Base-by-base conservation (phyloP, 345 rosid genomes). In the Eucalyptus cloeziana region DNA sequence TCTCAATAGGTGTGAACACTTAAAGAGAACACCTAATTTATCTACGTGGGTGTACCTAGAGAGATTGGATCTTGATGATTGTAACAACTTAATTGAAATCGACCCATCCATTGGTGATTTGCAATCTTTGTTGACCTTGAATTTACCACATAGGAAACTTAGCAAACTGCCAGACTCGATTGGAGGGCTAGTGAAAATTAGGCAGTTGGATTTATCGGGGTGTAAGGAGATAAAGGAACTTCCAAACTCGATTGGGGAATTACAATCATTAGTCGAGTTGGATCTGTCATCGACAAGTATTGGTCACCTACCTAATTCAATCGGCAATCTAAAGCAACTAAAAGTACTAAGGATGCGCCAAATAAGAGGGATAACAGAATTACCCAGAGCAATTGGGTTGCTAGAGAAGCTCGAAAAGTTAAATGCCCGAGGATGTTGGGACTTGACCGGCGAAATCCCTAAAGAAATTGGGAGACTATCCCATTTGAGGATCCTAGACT, bases 361-460 rank as follows among this genome's bases (percentile, higher is more conserved):
- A 25, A 19, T 33, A 10, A 17, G 24, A 1, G 13, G 25, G 44
- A 33, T 71, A 19, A 17, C 4, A 71, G 3, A 5, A 71, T 71
- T 71, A 19, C 25, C 81, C 17, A 71, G 44, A 3, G 13, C 13
- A 1, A 71, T 19, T 6, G 13, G 24, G 44, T 44, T 10, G 45
- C 0, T 71, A 25, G 81, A 71, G 81, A 71, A 33, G 44, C 81
- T 19, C 3, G 25, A 33, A 33, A 44, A 71, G 81, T 33, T 69
- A 5, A 25, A 71, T 2, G 13, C 81, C 5, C 2, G 6, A 1
- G 2, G 1, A 71, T 71, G 45, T 33, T 0, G 0, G 25, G 1
- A 71, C 44, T 33, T 71, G 44, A 71, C 7, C 13, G 13, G 44
- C 6, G 1, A 71, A 33, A 9, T 19, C 2, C 79, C 13, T 3